phyloP scores from a whole-genome alignment of 2,329 filamentous ascomycete genomes.

The Colletotrichum coccodes region DNA sequence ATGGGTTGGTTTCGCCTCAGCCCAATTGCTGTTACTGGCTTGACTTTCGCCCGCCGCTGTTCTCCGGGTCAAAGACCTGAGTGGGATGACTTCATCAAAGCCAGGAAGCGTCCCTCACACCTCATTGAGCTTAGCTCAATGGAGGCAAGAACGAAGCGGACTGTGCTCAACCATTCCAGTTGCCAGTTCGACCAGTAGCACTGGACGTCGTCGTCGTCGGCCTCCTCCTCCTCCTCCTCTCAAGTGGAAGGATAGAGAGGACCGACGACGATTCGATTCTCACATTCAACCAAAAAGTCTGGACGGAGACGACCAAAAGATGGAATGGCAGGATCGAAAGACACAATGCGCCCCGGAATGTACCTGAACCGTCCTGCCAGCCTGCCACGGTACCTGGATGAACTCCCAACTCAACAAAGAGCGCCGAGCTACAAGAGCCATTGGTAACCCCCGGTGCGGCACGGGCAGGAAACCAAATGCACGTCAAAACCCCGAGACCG shows the following conservation, averaged over 20 bases:
- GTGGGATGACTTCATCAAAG: constrained; percentile 26
- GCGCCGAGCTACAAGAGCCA: constrained; percentile 14
- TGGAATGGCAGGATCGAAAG: background rate
- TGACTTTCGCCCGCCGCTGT: background rate
- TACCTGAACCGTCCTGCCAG: constrained; percentile 8
- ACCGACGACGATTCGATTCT: background rate
- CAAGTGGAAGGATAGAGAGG: background rate
- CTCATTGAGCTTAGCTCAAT: constrained; percentile 12
- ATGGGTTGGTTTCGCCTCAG: constrained; percentile 9
- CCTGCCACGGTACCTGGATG: constrained; percentile 14
- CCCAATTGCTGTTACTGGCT: background rate
- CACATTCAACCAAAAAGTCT: background rate
- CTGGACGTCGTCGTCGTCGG: background rate
- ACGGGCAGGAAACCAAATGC: constrained; percentile 17
- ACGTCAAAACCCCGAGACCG: constrained; percentile 21
- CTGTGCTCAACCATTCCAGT: constrained; percentile 1
- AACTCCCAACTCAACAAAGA: constrained; percentile 13
- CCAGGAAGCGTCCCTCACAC: background rate
- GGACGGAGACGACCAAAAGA: background rate
- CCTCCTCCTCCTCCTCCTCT: too few relatives aligned
- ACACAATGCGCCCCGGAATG: background rate
- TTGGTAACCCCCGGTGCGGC: constrained; percentile 12
- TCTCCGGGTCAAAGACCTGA: constrained; percentile 1
- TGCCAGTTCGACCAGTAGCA: constrained; percentile 2
- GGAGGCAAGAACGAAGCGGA: background rate